Conservation (phyloP, 2,329 filamentous ascomycete genomes). For the Magnaporthiopsis incrustans region DNA sequence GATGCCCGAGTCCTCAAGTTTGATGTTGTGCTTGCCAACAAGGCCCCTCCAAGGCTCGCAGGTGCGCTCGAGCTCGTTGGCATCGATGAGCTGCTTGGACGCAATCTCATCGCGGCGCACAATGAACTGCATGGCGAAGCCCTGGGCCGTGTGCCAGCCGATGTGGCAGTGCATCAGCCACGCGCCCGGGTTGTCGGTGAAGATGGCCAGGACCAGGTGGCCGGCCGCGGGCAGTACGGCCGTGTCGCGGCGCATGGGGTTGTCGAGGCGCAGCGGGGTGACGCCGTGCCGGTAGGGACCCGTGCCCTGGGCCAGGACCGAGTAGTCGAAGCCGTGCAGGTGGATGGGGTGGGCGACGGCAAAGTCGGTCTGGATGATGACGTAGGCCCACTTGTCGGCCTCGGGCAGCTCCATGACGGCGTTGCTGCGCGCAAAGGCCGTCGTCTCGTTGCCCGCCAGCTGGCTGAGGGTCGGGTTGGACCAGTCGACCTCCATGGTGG, state of each 20-base stretch:
- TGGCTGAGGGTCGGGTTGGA: conserved; percentile 20
- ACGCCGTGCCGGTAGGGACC: conserved; percentile 45
- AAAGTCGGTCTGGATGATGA: conserved; percentile 37
- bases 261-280: conserved; percentile 46
- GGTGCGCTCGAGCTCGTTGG: conserved; percentile 7
- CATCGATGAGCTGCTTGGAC: conserved; percentile 8
- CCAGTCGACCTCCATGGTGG: conserved; percentile 24
- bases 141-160: conserved; percentile 12
- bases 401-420: conserved; percentile 21
- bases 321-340: conserved; percentile 57
- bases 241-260: conserved; percentile 45
- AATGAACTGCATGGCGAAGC: conserved; percentile 18
- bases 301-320: conserved; percentile 41
- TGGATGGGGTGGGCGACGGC: conserved; percentile 50
- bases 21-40: conserved; percentile 7
- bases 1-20: conserved; percentile 17
- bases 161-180: conserved; percentile 52
- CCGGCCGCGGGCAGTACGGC: conserved; percentile 28
- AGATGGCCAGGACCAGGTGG: conserved; percentile 40
- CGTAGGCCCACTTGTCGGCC: conserved; percentile 42
- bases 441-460: conserved; percentile 14
- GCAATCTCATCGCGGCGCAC: conserved; percentile 15
- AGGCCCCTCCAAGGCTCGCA: conserved; percentile 7
- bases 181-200: conserved; percentile 42
- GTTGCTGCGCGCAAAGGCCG: conserved; percentile 15